Evolutionary conservation across 495 filamentous ascomycete species (phyloP).

Genomic region (Talaromyces proteolyticus): DNA sequence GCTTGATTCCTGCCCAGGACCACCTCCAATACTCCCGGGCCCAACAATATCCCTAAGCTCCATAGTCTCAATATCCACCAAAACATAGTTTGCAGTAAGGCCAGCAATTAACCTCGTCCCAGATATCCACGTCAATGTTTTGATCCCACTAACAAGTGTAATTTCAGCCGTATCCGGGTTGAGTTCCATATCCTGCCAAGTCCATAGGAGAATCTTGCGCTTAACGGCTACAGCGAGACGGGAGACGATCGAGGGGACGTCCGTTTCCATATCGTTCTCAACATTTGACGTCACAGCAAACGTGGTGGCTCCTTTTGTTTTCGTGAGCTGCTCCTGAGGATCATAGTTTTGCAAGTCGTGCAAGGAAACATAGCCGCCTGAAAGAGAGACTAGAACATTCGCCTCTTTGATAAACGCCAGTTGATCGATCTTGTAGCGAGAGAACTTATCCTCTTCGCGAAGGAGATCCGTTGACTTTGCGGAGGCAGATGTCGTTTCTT

Average conservation of each 20-base stretch:
- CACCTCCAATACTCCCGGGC: constrained; percentile 67
- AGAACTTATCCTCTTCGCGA: constrained; percentile 91
- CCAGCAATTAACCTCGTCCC: constrained; percentile 81
- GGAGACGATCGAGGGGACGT: constrained; percentile 85
- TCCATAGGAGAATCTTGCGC: constrained; percentile 82
- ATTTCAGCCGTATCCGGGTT: constrained; percentile 68
- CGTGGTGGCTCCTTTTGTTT: constrained; percentile 79
- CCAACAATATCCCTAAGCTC: constrained; percentile 71
- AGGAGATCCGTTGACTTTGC: constrained; percentile 72
- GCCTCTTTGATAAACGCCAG: constrained; percentile 93
- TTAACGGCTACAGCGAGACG: constrained; percentile 88
- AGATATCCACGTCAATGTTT: constrained; percentile 83
- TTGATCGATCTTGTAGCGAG: constrained; percentile 80
- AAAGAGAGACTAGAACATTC: constrained; percentile 81
- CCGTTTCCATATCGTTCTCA: constrained; percentile 77
- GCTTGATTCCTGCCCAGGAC: constrained; percentile 53
- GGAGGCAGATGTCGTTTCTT: constrained; percentile 13
- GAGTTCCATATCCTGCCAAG: constrained; percentile 93
- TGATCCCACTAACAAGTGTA: constrained; percentile 69
- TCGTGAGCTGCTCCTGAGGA: constrained; percentile 68
- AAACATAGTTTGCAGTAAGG: constrained; percentile 79
- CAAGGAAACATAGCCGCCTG: constrained; percentile 79
- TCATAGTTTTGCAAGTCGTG: constrained; percentile 84
- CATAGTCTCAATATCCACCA: constrained; percentile 75
- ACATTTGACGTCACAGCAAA: constrained; percentile 96